These are phyloP conservation scores for Aspergillus arachidicola DNA, from an alignment of 2,329 filamentous ascomycete genomes.

Conservation along the genomic window DNA sequence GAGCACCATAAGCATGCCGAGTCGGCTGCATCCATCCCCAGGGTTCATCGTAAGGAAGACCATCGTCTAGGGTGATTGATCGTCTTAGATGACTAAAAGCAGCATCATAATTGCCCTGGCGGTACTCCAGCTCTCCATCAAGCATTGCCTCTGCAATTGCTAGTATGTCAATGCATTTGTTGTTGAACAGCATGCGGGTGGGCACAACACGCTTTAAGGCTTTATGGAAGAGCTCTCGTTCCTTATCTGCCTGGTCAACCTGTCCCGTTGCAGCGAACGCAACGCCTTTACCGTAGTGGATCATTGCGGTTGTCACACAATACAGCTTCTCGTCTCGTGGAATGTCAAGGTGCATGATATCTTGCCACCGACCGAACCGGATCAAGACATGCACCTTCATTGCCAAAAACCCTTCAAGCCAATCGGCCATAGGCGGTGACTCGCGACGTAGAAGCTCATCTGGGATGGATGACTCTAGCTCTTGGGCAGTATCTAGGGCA, in stretches of 20 bases:
- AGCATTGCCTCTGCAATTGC: slow-evolving; percentile 66
- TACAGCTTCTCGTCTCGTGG: slow-evolving; percentile 65
- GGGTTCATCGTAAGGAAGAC: slow-evolving; percentile 70
- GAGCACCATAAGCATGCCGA: slow-evolving; percentile 69
- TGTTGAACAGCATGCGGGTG: slow-evolving; percentile 69
- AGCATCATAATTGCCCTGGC: slow-evolving; percentile 57
- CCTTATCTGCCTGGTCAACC: slow-evolving; percentile 56
- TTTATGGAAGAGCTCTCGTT: slow-evolving; percentile 55
- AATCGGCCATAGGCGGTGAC: slow-evolving; percentile 76
- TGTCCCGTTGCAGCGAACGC: slow-evolving; percentile 63
- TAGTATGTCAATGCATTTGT: slow-evolving; percentile 65
- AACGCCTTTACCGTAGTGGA: slow-evolving; percentile 68
- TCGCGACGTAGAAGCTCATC: slow-evolving; percentile 64
- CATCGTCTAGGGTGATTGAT: slow-evolving; percentile 63
- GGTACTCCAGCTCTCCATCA: slow-evolving; percentile 73
- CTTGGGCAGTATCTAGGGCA: slow-evolving; percentile 62
- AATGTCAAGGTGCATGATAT: slow-evolving; percentile 60
- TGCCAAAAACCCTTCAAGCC: slow-evolving; percentile 71
- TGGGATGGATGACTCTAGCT: slow-evolving; percentile 65
- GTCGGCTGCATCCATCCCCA: slow-evolving; percentile 81
- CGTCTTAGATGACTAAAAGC: slow-evolving; percentile 63
- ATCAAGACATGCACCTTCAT: slow-evolving; percentile 71
- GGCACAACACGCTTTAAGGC: slow-evolving; percentile 57
- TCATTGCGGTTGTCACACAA: slow-evolving; percentile 69
- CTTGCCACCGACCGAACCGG: slow-evolving; percentile 72